A percentile compares a stretch with the other conserved stretches of the same genome.
These are phyloP conservation scores for Venturia effusa DNA, from an alignment of 2,329 filamentous ascomycete species.

Conservation along the genomic window DNA sequence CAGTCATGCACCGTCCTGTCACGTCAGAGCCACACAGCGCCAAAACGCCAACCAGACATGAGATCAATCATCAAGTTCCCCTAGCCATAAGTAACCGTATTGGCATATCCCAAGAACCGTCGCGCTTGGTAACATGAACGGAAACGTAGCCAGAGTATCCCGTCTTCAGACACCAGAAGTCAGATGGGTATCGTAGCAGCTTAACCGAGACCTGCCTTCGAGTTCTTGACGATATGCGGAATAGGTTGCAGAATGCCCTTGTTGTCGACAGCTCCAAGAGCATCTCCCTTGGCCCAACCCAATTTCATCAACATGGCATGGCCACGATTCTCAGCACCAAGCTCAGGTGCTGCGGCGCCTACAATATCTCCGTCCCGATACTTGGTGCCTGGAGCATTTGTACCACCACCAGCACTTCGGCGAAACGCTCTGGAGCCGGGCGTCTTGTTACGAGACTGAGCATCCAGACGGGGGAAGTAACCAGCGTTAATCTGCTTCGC, in stretches of 20 bases:
- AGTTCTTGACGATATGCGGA: constrained; percentile 74
- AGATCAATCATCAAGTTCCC: no score
- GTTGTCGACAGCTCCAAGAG: constrained; percentile 69
- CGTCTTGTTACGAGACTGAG: neutral
- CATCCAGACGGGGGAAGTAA: constrained; percentile 21
- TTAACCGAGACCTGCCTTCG: constrained; percentile 71
- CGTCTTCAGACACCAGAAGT: neutral
- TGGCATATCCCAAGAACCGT: neutral
- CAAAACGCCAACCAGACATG: neutral
- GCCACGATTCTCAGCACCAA: constrained; percentile 73
- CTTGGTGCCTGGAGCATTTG: neutral
- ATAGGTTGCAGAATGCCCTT: constrained; percentile 84
- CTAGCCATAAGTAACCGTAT: neutral
- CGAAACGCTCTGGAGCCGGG: constrained; percentile 12
- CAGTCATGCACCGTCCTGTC: neutral
- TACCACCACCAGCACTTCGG: neutral
- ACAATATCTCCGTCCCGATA: constrained; percentile 83
- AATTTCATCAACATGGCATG: constrained; percentile 88
- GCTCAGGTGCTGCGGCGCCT: constrained; percentile 71
- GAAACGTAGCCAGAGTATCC: no score
- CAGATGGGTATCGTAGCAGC: neutral
- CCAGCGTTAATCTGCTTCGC: constrained; percentile 37
- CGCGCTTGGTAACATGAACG: neutral
- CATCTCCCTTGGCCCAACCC: constrained; percentile 86
- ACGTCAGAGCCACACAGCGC: neutral